Evolutionary conservation across 805 yeast species (phyloP).

Genomic region (Candida incommunis): DNA sequence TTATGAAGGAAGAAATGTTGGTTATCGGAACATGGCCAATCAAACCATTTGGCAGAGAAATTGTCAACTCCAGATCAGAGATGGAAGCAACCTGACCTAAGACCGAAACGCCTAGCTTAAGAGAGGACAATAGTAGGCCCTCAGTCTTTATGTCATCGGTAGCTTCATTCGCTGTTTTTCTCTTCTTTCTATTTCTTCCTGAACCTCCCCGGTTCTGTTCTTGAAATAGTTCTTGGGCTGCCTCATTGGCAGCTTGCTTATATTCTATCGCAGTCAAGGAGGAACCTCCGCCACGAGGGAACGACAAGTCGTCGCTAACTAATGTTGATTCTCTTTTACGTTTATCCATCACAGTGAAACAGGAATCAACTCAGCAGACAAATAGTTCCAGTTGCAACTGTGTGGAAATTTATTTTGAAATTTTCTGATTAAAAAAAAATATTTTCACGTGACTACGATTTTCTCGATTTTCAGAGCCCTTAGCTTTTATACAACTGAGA

Average conservation of each 20-base stretch:
- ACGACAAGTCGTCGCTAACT: constrained; percentile 35
- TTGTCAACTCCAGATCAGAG: constrained; percentile 44
- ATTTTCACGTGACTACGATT: neutral
- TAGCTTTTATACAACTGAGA: too few species aligned
- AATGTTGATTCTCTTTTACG: constrained; percentile 6
- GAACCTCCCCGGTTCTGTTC: constrained; percentile 5
- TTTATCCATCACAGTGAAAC: neutral
- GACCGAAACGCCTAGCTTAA: constrained; percentile 58
- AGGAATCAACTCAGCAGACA: neutral
- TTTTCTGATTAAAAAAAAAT: neutral
- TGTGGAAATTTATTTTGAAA: neutral
- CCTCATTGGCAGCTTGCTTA: constrained; percentile 87
- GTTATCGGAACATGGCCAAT: constrained; percentile 69
- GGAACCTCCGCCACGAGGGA: constrained; percentile 86
- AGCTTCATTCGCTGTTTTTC: constrained; percentile 12
- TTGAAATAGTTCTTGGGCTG: constrained; percentile 56
- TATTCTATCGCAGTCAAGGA: constrained; percentile 79
- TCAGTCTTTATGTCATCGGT: constrained; percentile 34
- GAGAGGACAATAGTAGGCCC: constrained; percentile 42
- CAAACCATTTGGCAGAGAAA: constrained; percentile 69
- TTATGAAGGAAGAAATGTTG: constrained; percentile 50
- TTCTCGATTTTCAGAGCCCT: too few species aligned
- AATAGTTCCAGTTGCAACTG: neutral
- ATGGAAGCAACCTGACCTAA: constrained; percentile 63
- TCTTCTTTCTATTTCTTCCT: constrained; percentile 11